Evolutionary conservation across 495 filamentous ascomycete genomes (phyloP).

Genomic region (Aspergillus bertholletiae): DNA sequence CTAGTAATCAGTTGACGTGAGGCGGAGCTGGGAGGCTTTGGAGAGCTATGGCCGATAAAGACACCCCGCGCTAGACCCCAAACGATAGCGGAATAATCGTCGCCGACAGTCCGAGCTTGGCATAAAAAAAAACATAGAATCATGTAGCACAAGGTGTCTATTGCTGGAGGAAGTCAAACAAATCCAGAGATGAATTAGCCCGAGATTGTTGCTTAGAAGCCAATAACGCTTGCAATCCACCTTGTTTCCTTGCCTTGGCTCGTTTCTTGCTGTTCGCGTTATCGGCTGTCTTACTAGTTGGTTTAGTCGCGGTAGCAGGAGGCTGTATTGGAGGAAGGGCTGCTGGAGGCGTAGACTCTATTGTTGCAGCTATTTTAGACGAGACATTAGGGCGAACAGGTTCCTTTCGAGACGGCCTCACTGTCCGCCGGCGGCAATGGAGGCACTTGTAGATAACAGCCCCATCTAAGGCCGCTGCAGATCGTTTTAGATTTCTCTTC

Average conservation of each 20-base stretch:
- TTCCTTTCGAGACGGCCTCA: constrained; percentile 19
- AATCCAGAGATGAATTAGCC: constrained; percentile 39
- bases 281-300: constrained; percentile 25
- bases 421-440: constrained; percentile 34
- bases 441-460: constrained; percentile 37
- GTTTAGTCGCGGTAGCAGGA: constrained; percentile 1
- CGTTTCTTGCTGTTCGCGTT: constrained; percentile 58
- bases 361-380: not conserved
- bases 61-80: constrained; percentile 17
- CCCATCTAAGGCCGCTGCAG: constrained; percentile 8
- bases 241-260: constrained; percentile 56
- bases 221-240: constrained; percentile 54
- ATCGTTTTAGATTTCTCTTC: constrained; percentile 21
- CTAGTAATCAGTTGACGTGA: not conserved
- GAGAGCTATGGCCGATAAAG: constrained; percentile 8
- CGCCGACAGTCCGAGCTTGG: constrained; percentile 18
- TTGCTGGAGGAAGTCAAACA: constrained; percentile 57
- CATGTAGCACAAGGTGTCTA: constrained; percentile 6
- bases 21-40: constrained; percentile 3
- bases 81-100: not conserved
- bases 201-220: constrained; percentile 46
- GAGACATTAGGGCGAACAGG: constrained; percentile 1
- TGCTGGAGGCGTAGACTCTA: constrained; percentile 10
- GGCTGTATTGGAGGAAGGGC: not conserved
- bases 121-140: constrained; percentile 6